Conservation (phyloP, 768 basidiomycete species). For the Termitomyces sp. region DNA sequence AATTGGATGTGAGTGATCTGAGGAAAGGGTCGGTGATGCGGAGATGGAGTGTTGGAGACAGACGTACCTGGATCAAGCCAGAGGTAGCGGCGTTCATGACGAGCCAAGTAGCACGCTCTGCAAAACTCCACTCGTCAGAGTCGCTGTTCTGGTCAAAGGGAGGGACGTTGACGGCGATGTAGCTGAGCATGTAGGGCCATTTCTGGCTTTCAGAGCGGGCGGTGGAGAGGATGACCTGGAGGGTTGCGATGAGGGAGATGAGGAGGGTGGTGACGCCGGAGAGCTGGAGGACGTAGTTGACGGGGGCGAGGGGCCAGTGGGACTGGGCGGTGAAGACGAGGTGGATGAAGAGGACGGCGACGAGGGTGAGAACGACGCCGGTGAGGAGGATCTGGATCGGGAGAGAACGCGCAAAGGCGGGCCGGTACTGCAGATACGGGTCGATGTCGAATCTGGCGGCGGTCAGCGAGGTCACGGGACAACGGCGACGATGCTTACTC, state of each 20-base stretch:
- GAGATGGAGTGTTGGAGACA: slow-evolving; percentile 16
- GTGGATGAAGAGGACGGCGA: slow-evolving; percentile 82
- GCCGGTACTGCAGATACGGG: slow-evolving; percentile 76
- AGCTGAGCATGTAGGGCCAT: slow-evolving; percentile 97
- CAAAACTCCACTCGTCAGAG: slow-evolving; percentile 49
- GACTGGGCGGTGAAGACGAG: slow-evolving; percentile 94
- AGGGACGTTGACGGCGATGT: slow-evolving; percentile 78
- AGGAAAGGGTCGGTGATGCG: neutral
- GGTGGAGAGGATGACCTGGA: slow-evolving; percentile 66
- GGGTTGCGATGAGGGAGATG: slow-evolving; percentile 69
- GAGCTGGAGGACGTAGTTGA: slow-evolving; percentile 89
- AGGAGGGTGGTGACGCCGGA: slow-evolving; percentile 79
- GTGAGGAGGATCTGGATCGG: slow-evolving; percentile 87
- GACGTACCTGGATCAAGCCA: slow-evolving; percentile 76
- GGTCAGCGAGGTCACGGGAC: neutral
- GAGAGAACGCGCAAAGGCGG: slow-evolving; percentile 80
- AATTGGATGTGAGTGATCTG: slow-evolving; percentile 98
- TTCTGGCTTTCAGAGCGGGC: slow-evolving; percentile 56
- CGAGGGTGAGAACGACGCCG: slow-evolving; percentile 81
- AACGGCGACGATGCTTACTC: slow-evolving; percentile 8
- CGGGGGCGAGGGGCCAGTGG: slow-evolving; percentile 89
- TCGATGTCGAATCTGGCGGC: slow-evolving; percentile 35
- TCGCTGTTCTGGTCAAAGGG: slow-evolving; percentile 33
- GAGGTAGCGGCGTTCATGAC: slow-evolving; percentile 84
- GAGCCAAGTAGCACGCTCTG: slow-evolving; percentile 74